phyloP scores from a whole-genome alignment of 345 rosid genomes.

The Alliaria petiolata region DNA sequence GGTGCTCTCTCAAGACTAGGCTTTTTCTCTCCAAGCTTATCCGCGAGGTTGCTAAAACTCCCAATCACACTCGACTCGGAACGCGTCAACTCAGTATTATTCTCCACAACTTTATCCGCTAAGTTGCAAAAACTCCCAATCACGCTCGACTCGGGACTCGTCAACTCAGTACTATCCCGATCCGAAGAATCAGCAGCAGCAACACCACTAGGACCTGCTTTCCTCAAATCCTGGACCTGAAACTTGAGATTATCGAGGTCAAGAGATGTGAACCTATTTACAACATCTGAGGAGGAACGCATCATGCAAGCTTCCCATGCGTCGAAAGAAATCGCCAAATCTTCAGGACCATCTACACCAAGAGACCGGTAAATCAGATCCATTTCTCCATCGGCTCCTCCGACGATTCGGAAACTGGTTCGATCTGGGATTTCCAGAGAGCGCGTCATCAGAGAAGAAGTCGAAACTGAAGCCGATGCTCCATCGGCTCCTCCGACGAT shows the following conservation, averaged over 20 bases:
- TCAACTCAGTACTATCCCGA: constrained; percentile 32
- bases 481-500: too few species aligned
- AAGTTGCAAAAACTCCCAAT: background rate
- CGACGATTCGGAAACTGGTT: constrained; percentile 67
- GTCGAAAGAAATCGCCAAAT: constrained; percentile 61
- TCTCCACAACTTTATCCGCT: background rate
- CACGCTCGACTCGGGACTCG: constrained; percentile 32
- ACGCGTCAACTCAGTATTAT: too few species aligned
- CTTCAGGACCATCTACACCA: constrained; percentile 74
- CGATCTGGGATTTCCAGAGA: constrained; percentile 58
- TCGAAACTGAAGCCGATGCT: too few species aligned
- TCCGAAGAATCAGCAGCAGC: constrained; percentile 20
- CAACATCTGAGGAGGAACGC: constrained; percentile 58
- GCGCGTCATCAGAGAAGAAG: constrained; percentile 49
- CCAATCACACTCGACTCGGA: too few species aligned
- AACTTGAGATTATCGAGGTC: constrained; percentile 29
- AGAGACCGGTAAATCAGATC: constrained; percentile 54
- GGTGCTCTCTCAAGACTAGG: background rate
- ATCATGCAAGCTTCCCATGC: constrained; percentile 72
- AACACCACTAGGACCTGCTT: constrained; percentile 23
- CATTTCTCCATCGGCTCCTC: constrained; percentile 65
- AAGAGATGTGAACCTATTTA: constrained; percentile 40
- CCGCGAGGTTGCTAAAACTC: too few species aligned
- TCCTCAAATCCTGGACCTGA: constrained; percentile 27
- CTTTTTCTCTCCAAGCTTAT: too few species aligned